Conservation (phyloP, 345 rosid species). For the Arabidopsis arenosa region DNA sequence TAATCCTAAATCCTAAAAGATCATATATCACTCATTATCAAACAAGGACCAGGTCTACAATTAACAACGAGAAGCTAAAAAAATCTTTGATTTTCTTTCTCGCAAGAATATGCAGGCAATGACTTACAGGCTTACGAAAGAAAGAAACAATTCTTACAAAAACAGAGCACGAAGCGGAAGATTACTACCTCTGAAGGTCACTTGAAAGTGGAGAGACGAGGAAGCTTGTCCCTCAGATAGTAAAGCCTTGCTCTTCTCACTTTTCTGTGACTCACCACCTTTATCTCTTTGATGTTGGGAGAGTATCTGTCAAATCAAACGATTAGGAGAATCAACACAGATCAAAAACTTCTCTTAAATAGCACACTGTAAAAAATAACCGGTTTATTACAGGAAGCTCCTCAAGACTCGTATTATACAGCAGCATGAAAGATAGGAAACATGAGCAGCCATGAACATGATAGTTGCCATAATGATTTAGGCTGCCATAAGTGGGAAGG, state of each 20-base stretch:
- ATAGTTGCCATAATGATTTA: background rate
- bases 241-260: conserved; percentile 93
- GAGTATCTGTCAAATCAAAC: conserved; percentile 66
- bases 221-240: conserved; percentile 91
- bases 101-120: conserved; percentile 32
- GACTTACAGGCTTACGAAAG: conserved; percentile 5
- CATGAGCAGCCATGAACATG: conserved; percentile 21
- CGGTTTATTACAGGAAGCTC: background rate
- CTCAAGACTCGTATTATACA: conserved; percentile 15
- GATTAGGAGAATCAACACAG: background rate
- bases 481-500: conserved; percentile 8
- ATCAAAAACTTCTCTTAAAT: conserved; percentile 11
- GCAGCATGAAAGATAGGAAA: conserved; percentile 3
- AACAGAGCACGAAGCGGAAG: conserved; percentile 7
- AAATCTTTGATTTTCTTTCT: conserved; percentile 32
- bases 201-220: conserved; percentile 92
- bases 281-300: conserved; percentile 82
- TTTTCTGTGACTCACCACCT: conserved; percentile 71
- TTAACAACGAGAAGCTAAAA: conserved; percentile 11
- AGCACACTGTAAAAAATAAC: background rate
- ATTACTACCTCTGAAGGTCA: conserved; percentile 41
- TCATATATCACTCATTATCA: conserved; percentile 17
- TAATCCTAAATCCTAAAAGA: background rate
- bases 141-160: conserved; percentile 28
- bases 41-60: conserved; percentile 29